Percentiles rank a stretch among this genome's conserved stretches.
phyloP scores from a whole-genome alignment of 768 basidiomycete genomes.

The Auricularia sp. region DNA sequence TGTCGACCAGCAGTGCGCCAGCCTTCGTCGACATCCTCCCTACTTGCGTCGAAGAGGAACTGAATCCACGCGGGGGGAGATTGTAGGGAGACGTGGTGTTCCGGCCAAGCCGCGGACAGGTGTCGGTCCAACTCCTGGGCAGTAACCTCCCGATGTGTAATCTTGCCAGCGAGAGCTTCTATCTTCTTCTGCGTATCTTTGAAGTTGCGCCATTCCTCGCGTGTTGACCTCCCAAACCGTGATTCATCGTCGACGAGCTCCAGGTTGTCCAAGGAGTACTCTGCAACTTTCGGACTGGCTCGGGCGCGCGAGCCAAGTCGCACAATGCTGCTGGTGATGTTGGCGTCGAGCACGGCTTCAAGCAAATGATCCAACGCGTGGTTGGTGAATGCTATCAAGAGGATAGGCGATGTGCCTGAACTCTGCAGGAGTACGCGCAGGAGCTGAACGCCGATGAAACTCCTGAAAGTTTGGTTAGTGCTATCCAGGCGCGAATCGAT shows the following conservation, averaged over 20 bases:
- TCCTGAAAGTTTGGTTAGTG: conserved; percentile 24
- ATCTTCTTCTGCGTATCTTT: conserved; percentile 40
- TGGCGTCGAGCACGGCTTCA: conserved; percentile 48
- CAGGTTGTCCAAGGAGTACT: conserved; percentile 50
- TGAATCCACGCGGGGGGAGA: conserved; percentile 41
- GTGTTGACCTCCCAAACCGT: conserved; percentile 28
- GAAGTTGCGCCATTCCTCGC: conserved; percentile 26
- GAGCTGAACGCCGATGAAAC: conserved; percentile 59
- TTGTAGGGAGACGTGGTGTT: conserved; percentile 33
- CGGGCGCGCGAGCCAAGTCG: conserved; percentile 53
- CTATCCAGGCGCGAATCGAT: background rate
- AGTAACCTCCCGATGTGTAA: conserved; percentile 24
- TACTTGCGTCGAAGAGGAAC: conserved; percentile 8
- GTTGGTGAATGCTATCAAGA: conserved; percentile 61
- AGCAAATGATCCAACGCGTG: conserved; percentile 73
- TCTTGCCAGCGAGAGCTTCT: conserved; percentile 32
- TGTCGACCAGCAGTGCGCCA: conserved; percentile 28
- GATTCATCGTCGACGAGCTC: conserved; percentile 35
- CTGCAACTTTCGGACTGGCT: conserved; percentile 45
- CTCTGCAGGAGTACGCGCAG: conserved; percentile 52
- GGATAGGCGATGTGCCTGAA: conserved; percentile 37
- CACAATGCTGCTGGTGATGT: conserved; percentile 52
- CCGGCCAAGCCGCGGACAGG: conserved; percentile 36
- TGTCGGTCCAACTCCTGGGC: conserved; percentile 31
- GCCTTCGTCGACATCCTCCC: conserved; percentile 9